A percentile compares a stretch with the other conserved stretches of the same genome.
These are phyloP conservation scores for Phytophthora nicotianae DNA, from an alignment of 352 stramenopile genomes.

Conservation along the genomic window DNA sequence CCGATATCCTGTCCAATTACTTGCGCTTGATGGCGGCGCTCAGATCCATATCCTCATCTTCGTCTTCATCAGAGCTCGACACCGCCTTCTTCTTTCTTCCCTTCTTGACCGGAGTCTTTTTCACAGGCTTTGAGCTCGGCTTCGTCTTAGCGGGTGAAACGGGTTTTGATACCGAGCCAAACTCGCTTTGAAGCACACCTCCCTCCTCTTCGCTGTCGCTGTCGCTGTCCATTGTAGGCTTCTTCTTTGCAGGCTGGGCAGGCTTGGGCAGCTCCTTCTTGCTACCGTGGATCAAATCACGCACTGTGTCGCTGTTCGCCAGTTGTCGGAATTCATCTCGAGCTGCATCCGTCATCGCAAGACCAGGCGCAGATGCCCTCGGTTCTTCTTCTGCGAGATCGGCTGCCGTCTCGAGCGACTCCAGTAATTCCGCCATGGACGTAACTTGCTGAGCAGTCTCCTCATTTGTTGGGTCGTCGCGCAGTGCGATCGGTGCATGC, in stretches of 20 bases:
- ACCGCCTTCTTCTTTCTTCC: constrained; percentile 47
- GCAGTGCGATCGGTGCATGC: constrained; percentile 76
- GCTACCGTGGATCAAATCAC: constrained; percentile 46
- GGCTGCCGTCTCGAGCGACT: constrained; percentile 71
- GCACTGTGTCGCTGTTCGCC: constrained; percentile 51
- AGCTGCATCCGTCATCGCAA: constrained; percentile 37
- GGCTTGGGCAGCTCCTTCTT: constrained; percentile 25
- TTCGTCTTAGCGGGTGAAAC: constrained; percentile 21
- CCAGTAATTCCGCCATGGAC: constrained; percentile 76
- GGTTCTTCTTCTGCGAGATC: constrained; percentile 32
- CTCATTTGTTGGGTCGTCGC: constrained; percentile 61
- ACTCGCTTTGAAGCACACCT: constrained; percentile 81
- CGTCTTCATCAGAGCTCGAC: constrained; percentile 53
- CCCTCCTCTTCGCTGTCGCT: constrained; percentile 79
- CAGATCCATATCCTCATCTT: constrained; percentile 68
- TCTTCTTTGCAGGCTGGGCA: constrained; percentile 22
- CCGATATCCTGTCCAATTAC: constrained; percentile 26
- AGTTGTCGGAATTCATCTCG: constrained; percentile 70
- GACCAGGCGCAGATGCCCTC: constrained; percentile 8
- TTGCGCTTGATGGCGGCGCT: constrained; percentile 82
- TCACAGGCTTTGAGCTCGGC: constrained; percentile 10
- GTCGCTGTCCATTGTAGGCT: constrained; percentile 39
- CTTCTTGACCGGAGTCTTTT: constrained; percentile 37
- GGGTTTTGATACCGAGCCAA: constrained; percentile 28
- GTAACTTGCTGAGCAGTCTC: constrained; percentile 60